Evolutionary conservation across 2,329 filamentous ascomycete species (phyloP).

Genomic region (Penicillium sp.): DNA sequence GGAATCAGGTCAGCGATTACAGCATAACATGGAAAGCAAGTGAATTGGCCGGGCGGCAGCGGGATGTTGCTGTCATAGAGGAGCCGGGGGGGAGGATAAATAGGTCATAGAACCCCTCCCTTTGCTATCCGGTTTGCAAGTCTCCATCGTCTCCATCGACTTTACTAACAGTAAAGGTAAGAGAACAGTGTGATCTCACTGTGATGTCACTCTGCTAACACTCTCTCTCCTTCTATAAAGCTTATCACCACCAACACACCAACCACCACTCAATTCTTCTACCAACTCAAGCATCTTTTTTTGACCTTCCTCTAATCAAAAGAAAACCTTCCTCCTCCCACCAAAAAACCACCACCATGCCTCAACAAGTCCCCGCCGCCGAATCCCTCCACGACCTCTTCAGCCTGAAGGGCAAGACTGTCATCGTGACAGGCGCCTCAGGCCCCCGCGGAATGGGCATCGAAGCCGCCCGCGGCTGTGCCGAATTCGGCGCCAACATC

Average conservation of each 20-base stretch:
- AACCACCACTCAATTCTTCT: background rate
- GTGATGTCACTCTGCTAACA: background rate
- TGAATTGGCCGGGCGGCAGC: too few relatives aligned
- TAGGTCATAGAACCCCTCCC: background rate
- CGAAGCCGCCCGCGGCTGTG: constrained; percentile 68
- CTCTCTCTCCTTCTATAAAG: background rate
- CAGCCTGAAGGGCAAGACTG: constrained; percentile 54
- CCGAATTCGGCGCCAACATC: constrained; percentile 67
- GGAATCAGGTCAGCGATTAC: background rate
- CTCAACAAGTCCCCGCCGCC: constrained; percentile 42
- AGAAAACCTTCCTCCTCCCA: background rate
- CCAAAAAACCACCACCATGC: constrained; percentile 36
- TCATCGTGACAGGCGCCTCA: constrained; percentile 55
- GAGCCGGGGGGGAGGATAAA: too few relatives aligned
- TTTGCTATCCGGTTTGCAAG: background rate
- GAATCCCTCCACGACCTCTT: constrained; percentile 47
- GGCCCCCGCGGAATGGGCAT: constrained; percentile 72
- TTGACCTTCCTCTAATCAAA: background rate
- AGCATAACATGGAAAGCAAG: background rate
- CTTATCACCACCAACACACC: constrained; percentile 1
- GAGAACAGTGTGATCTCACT: background rate
- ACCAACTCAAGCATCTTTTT: too few relatives aligned
- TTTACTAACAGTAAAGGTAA: too few relatives aligned
- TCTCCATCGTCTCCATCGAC: background rate
- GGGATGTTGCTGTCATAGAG: too few relatives aligned